Evolutionary conservation across 148 eudicot species (phyloP), one percentile per base, ranked within the genome.

Genomic region (Vaccinium corymbosum): DNA sequence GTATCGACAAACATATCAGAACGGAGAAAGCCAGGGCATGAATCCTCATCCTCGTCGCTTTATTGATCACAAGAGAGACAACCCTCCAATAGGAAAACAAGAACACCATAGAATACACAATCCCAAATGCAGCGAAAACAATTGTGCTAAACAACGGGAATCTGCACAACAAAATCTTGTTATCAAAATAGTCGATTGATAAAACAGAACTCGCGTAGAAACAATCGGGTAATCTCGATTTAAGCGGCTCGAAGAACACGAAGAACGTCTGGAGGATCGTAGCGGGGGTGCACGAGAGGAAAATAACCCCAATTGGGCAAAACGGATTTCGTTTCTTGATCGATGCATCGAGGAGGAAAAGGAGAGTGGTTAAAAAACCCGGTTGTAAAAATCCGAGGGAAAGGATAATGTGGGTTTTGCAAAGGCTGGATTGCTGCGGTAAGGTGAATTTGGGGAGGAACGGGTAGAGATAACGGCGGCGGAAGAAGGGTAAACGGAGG

Each of bases 321-420:
- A 83, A 20, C 3, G 91, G 89, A 81, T 82, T 86, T 7, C 83
- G 74, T 42, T 87, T 91, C 29, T 88, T 88, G 74, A 89, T 81
- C 2, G 98, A 94, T 1, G 88, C 80, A 27, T 89, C 87, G 13
- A 94, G 83, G 22, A 94, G 86, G 87, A 90, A 91, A 0, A 93
- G 84, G 3, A 94, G 90, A 49, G 94, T 82, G 22, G 91, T 80
- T 10, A 94, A 49, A 74, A 92, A 93, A 0, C 94, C 95, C 3
- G 98, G 98, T 72, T 94, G 90, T 32, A 87, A 86, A 14, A 94
- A 75, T 7, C 98, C 98, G n/a, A 94, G 89, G 3, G 95, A 90
- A 27, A 92, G 87, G 17, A 93, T 89, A 1, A 91, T 80, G 32
- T 93, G 91, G 9, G 87, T 2, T 78, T 90, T 88, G 42, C 98